Conservation (phyloP, 2,329 filamentous ascomycete genomes). For the Emericellopsis cladophorae region DNA sequence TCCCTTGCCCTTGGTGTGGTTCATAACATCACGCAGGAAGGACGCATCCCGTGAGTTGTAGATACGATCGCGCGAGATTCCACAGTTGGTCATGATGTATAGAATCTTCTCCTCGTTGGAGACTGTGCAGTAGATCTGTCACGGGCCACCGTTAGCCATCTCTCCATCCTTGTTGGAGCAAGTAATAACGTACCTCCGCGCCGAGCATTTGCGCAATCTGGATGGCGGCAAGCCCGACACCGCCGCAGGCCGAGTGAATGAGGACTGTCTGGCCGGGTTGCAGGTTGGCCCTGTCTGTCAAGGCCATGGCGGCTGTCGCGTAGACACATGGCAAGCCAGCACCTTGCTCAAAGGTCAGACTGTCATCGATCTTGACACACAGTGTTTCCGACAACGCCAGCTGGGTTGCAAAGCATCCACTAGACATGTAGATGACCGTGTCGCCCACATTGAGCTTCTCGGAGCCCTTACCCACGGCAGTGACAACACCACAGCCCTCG, state of each 20-base stretch:
- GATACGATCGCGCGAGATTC: constrained; percentile 18
- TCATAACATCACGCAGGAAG: constrained; percentile 8
- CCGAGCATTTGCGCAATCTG: constrained; percentile 11
- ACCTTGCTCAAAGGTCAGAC: too few relatives aligned
- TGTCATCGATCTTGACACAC: too few relatives aligned
- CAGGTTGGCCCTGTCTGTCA: constrained; percentile 9
- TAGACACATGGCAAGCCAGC: too few relatives aligned
- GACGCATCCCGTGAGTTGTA: constrained; percentile 12
- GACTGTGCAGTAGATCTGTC: constrained; percentile 2
- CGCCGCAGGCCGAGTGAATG: constrained; percentile 34
- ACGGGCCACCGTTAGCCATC: too few relatives aligned
- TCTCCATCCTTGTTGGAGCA: too few relatives aligned
- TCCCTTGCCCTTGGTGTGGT: constrained; percentile 30
- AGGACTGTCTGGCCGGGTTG: constrained; percentile 33
- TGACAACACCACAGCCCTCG: too few relatives aligned
- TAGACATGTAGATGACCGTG: too few relatives aligned
- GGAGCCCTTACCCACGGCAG: too few relatives aligned
- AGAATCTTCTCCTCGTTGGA: constrained; percentile 19
- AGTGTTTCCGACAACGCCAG: too few relatives aligned
- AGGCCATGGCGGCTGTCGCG: too few relatives aligned
- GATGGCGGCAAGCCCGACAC: constrained; percentile 17
- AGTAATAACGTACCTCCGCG: constrained; percentile 4
- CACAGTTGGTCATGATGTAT: constrained; percentile 21
- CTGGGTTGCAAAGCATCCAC: too few relatives aligned
- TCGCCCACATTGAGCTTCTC: too few relatives aligned